Evolutionary conservation across 306 rosid species (phyloP).

Genomic region (Prunus salicina): DNA sequence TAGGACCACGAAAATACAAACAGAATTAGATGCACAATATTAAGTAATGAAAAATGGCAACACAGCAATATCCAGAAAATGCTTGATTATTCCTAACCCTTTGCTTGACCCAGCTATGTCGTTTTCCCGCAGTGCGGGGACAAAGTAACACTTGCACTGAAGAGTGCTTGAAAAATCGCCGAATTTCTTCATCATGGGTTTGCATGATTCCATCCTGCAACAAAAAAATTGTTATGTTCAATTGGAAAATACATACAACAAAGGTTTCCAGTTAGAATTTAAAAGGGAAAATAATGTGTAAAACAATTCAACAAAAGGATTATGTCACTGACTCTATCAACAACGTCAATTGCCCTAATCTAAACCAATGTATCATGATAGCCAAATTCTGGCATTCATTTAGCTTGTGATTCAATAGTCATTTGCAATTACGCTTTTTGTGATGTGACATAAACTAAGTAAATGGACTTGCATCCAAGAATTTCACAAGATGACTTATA

Average conservation of each 20-base stretch:
- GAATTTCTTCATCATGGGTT: slow-evolving; percentile 96
- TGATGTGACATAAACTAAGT: not conserved
- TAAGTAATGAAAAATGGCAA: not conserved
- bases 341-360: not conserved
- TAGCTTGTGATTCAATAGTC: not conserved
- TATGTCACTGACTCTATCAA: not conserved
- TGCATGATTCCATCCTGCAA: slow-evolving; percentile 95
- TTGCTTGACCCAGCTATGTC: slow-evolving; percentile 91
- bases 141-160: slow-evolving; percentile 90
- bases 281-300: slow-evolving; percentile 3
- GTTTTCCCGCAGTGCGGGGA: slow-evolving; percentile 84
- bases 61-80: not conserved
- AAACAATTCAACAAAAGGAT: not conserved
- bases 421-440: not conserved
- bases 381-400: not conserved
- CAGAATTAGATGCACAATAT: slow-evolving; percentile 4
- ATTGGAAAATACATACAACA: not conserved
- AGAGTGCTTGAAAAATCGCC: slow-evolving; percentile 88
- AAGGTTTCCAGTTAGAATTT: slow-evolving; percentile 9
- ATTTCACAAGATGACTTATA: not conserved
- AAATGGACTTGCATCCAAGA: slow-evolving; percentile 5
- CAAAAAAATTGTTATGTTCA: slow-evolving; percentile 8
- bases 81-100: slow-evolving; percentile 40
- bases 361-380: not conserved
- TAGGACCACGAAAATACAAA: not conserved